These are phyloP conservation scores for Ophiostoma pallidulum DNA, from an alignment of 2,329 filamentous ascomycete species.

Conservation along the genomic window DNA sequence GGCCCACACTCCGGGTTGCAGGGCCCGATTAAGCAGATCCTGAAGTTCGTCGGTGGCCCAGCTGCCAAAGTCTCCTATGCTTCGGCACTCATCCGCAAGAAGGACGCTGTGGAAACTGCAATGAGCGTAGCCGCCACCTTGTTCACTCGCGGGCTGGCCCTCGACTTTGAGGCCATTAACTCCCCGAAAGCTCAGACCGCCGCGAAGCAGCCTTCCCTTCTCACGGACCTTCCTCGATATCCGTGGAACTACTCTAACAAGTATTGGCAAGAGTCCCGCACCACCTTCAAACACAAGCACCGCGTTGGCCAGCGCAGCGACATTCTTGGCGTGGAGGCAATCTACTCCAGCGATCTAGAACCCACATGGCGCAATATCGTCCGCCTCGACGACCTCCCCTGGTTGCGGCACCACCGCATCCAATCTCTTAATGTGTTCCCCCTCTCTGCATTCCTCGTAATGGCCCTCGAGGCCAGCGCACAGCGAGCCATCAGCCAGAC, in stretches of 20 bases:
- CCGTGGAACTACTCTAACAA: slow-evolving; percentile 37
- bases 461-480: slow-evolving; percentile 39
- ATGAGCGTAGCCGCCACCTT: slow-evolving; percentile 27
- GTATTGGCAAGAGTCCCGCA: slow-evolving; percentile 40
- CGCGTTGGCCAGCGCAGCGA: slow-evolving; percentile 33
- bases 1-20: slow-evolving; percentile 41
- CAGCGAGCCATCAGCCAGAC: slow-evolving; percentile 24
- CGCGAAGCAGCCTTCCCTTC: slow-evolving; percentile 23
- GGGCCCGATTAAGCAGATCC: slow-evolving; percentile 41
- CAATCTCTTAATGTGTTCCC: slow-evolving; percentile 48
- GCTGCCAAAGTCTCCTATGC: slow-evolving; percentile 34
- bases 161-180: slow-evolving; percentile 39
- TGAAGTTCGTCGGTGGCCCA: slow-evolving; percentile 31
- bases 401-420: slow-evolving; percentile 49
- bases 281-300: slow-evolving; percentile 32
- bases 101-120: slow-evolving; percentile 34
- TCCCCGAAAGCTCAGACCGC: slow-evolving; percentile 29
- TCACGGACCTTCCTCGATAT: slow-evolving; percentile 38
- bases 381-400: slow-evolving; percentile 41
- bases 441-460: slow-evolving; percentile 41
- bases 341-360: slow-evolving; percentile 35
- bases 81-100: slow-evolving; percentile 41
- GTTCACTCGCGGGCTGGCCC: slow-evolving; percentile 32
- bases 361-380: slow-evolving; percentile 42
- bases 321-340: slow-evolving; percentile 36